phyloP scores from a whole-genome alignment of 306 rosid genomes.

The Quercus glauca region DNA sequence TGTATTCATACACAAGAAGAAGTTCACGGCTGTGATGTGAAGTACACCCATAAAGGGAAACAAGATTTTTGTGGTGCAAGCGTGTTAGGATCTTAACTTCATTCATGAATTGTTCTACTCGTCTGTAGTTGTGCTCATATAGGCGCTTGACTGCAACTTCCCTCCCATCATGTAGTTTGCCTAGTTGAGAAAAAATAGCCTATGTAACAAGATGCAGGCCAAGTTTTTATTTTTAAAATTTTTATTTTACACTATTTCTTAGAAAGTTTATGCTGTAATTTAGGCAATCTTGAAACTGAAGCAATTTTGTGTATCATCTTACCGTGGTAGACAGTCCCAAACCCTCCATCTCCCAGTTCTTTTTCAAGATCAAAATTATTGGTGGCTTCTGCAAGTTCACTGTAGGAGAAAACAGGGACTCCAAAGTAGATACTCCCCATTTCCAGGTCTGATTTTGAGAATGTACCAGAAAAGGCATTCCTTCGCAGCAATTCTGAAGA shows the following conservation, averaged over 20 bases:
- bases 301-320: too few species aligned
- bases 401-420: slow-evolving; percentile 32
- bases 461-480: slow-evolving; percentile 21
- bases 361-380: slow-evolving; percentile 33
- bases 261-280: too few species aligned
- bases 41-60: slow-evolving; percentile 76
- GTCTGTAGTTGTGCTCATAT: slow-evolving; percentile 49
- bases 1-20: slow-evolving; percentile 70
- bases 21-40: slow-evolving; percentile 57
- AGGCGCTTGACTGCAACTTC: slow-evolving; percentile 82
- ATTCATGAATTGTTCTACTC: slow-evolving; percentile 56
- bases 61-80: slow-evolving; percentile 59
- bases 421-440: slow-evolving; percentile 20
- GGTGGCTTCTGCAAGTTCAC: slow-evolving; percentile 40
- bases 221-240: too few species aligned
- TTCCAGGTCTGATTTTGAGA: slow-evolving; percentile 30
- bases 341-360: slow-evolving; percentile 52
- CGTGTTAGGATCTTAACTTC: slow-evolving; percentile 59
- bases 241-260: too few species aligned
- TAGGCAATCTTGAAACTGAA: too few species aligned
- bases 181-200: slow-evolving; percentile 34
- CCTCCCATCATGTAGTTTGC: slow-evolving; percentile 67
- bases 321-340: slow-evolving; percentile 21
- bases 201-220: background rate
- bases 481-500: slow-evolving; percentile 16